Evolutionary conservation across 106 monocot genomes (phyloP), one percentile per base, ranked within the genome.

Genomic region (Dendrobium officinale): DNA sequence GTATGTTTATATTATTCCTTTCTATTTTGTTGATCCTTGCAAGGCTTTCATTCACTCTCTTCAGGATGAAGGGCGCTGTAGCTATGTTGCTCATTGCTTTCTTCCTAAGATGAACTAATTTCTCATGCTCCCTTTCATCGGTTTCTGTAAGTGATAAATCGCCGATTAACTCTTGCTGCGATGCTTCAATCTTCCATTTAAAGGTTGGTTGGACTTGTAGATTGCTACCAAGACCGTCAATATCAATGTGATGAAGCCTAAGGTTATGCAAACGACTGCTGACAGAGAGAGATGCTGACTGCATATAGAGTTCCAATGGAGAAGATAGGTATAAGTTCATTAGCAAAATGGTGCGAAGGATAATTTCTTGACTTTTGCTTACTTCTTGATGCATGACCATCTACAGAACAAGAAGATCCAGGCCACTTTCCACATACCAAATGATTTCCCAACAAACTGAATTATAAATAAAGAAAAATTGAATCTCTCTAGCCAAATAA

Each of bases 391-490:
- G 68, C 64, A 49, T 82, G 84, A 18, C 68, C 40, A 78, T 75
- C 68, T 26, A 67, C 76, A 33, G 85, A 80, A 82, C 88, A 92
- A 43, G 77, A 42, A 17, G 91, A 88, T 26, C 72, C 89, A 75
- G 79, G 77, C 86, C 86, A 89, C 75, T 75, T 80, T 7, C 83
- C 92, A 75, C 90, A 87, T 22, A 99, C 78, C 84, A 93, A 42
- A 44, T 88, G 85, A 86, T 99, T 99, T 0, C 95, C 99, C 20
- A 87, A 37, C 82, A 93, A 99, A 83, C 99, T 99, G 79, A 55
- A 86, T 19, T 51, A 41, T 42, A 22, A 1, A 29, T 24, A 5
- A 42, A 45, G 2, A 18, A 24, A n/a, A 61, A 8, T 13, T 29
- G 29, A 29, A 19, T 29, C 29, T 29, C 29, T 29, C 29, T 29